Evolutionary conservation across 106 monocot genomes (phyloP).

Genomic region (Agapanthus africanus): DNA sequence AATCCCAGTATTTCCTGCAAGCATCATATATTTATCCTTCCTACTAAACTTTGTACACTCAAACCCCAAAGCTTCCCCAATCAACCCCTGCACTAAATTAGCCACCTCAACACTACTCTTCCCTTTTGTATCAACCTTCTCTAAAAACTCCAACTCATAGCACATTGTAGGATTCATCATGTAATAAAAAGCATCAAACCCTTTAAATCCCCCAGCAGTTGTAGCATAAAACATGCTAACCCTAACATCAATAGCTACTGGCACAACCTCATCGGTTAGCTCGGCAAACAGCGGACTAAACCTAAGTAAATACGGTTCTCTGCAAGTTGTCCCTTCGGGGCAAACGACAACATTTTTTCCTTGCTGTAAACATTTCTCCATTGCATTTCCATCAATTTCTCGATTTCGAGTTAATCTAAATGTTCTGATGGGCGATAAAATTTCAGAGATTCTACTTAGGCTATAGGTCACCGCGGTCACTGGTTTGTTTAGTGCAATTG

Average conservation of each 20-base stretch:
- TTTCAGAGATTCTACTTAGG: constrained; percentile 36
- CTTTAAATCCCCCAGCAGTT: constrained; percentile 53
- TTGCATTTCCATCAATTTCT: constrained; percentile 22
- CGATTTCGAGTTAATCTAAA: constrained; percentile 37
- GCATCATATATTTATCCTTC: constrained; percentile 79
- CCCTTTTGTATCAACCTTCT: constrained; percentile 18
- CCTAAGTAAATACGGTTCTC: constrained; percentile 69
- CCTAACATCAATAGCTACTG: constrained; percentile 39
- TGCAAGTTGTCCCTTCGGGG: constrained; percentile 86
- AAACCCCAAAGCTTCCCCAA: constrained; percentile 56
- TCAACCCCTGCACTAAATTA: constrained; percentile 47
- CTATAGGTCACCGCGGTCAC: constrained; percentile 50
- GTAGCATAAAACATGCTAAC: constrained; percentile 71
- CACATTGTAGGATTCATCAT: constrained; percentile 49
- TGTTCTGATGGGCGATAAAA: constrained; percentile 48
- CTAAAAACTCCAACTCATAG: constrained; percentile 46
- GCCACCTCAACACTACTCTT: constrained; percentile 34
- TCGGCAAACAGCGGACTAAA: constrained; percentile 85
- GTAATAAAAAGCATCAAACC: constrained; percentile 49
- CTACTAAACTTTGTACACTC: constrained; percentile 53
- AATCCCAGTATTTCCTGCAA: constrained; percentile 63
- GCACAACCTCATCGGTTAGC: constrained; percentile 37
- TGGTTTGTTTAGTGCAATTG: constrained; percentile 23
- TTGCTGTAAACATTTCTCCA: constrained; percentile 27
- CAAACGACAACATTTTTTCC: constrained; percentile 61